Evolutionary conservation across 169 alveolate species (phyloP).

Genomic region (Besnoitia besnoiti): DNA sequence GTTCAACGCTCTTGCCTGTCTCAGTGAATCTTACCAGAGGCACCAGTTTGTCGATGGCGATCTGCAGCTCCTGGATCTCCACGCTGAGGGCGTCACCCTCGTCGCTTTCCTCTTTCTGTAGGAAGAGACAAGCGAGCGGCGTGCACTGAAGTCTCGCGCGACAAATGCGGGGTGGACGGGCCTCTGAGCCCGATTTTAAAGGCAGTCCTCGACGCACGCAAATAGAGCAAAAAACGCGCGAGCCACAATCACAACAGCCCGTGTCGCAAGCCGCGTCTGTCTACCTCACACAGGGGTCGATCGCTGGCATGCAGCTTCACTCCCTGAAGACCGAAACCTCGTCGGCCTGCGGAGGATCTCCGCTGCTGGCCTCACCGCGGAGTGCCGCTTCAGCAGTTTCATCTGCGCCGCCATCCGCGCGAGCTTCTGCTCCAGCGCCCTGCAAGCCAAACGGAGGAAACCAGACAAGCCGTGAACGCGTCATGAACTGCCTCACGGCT

Average conservation of each 20-base stretch:
- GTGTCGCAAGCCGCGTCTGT: too few relatives aligned
- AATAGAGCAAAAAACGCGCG: background rate
- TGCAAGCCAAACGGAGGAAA: background rate
- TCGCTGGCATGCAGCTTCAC: too few relatives aligned
- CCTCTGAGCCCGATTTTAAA: too few relatives aligned
- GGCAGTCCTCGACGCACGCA: too few relatives aligned
- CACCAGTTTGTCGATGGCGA: background rate
- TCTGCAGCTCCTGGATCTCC: constrained; percentile 31
- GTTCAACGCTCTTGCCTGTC: background rate
- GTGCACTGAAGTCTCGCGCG: background rate
- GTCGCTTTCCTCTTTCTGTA: background rate
- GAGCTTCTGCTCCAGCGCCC: constrained; percentile 25
- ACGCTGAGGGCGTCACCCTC: constrained; percentile 7
- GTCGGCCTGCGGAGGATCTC: too few relatives aligned
- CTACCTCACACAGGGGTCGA: too few relatives aligned
- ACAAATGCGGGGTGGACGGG: too few relatives aligned
- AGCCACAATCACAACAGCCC: background rate
- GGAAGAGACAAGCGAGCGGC: background rate
- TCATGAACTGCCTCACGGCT: too few relatives aligned
- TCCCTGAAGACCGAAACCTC: too few relatives aligned
- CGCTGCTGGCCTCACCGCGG: constrained; percentile 1
- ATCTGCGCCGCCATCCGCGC: background rate
- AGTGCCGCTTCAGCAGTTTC: constrained; percentile 12
- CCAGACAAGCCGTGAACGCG: background rate
- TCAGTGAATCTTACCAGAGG: background rate